Percentiles rank a stretch among this genome's conserved stretches.
Evolutionary conservation across 352 stramenopile genomes (phyloP).

Genomic region (Achlya hypogyna): DNA sequence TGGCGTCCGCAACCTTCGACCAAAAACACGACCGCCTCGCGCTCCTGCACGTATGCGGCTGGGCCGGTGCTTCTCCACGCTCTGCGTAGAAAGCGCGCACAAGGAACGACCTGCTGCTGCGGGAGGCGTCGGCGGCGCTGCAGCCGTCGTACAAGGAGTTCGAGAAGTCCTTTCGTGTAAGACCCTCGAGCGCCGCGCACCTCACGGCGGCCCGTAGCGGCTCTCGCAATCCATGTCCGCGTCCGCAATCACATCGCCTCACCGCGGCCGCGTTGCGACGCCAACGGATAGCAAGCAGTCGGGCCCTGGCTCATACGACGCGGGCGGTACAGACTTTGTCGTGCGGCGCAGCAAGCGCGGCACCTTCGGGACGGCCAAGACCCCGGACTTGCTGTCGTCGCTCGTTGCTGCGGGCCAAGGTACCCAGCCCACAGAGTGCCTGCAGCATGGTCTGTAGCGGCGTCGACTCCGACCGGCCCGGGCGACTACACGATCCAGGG

Average conservation of each 20-base stretch:
- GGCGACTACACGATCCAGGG: background rate
- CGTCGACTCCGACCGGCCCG: background rate
- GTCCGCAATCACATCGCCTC: background rate
- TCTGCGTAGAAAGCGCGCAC: background rate
- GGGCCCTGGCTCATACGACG: background rate
- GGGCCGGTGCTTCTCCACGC: background rate
- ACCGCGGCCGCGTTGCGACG: background rate
- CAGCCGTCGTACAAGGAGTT: background rate
- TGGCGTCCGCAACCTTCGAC: background rate
- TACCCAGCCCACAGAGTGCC: background rate
- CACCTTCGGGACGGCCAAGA: conserved; percentile 1
- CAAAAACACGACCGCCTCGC: background rate
- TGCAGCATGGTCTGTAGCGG: background rate
- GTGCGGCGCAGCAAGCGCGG: background rate
- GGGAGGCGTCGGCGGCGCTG: background rate
- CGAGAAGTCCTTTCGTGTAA: background rate
- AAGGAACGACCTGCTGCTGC: background rate
- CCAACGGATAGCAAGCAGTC: conserved; percentile 4
- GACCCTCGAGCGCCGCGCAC: background rate
- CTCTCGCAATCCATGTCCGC: background rate
- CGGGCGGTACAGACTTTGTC: background rate
- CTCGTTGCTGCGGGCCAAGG: background rate
- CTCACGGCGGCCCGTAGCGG: background rate
- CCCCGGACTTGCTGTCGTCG: background rate
- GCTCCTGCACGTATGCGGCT: background rate